Evolutionary conservation across 2,329 filamentous ascomycete genomes (phyloP).

Genomic region (Colletotrichum incanum): DNA sequence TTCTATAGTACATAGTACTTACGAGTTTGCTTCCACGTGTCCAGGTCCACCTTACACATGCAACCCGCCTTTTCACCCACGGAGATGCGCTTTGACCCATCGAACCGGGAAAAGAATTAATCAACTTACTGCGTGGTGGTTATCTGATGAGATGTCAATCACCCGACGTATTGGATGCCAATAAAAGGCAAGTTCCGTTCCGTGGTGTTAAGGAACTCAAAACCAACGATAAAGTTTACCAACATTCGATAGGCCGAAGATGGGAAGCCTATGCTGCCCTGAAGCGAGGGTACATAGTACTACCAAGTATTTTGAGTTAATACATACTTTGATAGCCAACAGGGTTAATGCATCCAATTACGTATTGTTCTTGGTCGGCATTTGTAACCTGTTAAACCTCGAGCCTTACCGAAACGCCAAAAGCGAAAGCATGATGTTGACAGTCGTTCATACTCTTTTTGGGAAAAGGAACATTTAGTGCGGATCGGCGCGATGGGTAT

Average conservation of each 20-base stretch:
- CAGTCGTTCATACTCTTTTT: neutral
- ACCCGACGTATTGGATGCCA: conserved; percentile 23
- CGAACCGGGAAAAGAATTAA: neutral
- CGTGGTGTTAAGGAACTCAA: conserved; percentile 27
- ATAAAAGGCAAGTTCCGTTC: conserved; percentile 28
- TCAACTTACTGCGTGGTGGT: neutral
- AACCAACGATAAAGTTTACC: conserved; percentile 9
- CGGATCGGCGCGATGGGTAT: too few species aligned
- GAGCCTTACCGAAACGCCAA: neutral
- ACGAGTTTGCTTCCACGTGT: too few species aligned
- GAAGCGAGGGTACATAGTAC: neutral
- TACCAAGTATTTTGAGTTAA: neutral
- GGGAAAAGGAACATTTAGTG: too few species aligned
- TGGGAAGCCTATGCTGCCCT: neutral
- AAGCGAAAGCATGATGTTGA: neutral
- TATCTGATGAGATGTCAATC: neutral
- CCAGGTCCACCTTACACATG: too few species aligned
- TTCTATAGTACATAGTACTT: too few species aligned
- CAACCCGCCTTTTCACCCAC: neutral
- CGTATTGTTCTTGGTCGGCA: neutral
- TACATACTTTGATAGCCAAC: neutral
- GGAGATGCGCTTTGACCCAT: too few species aligned
- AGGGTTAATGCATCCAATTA: neutral
- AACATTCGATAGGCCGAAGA: neutral
- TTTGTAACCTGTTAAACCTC: neutral